These are phyloP conservation scores for Penicillium concentricum DNA, from an alignment of 2,329 filamentous ascomycete species.

Conservation along the genomic window DNA sequence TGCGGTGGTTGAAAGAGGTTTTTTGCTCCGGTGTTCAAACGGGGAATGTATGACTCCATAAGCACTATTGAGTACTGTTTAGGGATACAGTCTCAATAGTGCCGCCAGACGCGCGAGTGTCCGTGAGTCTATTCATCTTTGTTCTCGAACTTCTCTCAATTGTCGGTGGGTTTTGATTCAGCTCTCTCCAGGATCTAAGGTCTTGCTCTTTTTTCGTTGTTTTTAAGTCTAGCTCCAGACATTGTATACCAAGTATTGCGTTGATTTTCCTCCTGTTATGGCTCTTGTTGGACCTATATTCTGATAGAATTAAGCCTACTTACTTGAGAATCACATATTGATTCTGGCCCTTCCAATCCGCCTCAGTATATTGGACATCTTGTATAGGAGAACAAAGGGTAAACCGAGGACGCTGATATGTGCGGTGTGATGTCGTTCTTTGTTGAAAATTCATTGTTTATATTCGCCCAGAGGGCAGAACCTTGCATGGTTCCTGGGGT, in stretches of 20 bases:
- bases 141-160: background rate
- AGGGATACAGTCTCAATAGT: conserved; percentile 2
- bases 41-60: background rate
- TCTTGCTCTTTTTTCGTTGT: background rate
- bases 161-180: conserved; percentile 6
- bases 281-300: conserved; percentile 4
- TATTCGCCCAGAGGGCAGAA: background rate
- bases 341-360: conserved; percentile 9
- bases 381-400: background rate
- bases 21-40: background rate
- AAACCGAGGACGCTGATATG: background rate
- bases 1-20: background rate
- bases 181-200: conserved; percentile 12
- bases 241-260: conserved; percentile 1
- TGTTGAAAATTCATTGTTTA: background rate
- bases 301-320: conserved; percentile 20
- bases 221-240: background rate
- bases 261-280: background rate
- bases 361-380: background rate
- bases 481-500: background rate
- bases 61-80: background rate
- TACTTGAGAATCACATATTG: conserved; percentile 9
- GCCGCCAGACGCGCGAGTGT: background rate
- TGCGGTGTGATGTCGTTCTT: background rate
- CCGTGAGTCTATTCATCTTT: background rate